These are phyloP conservation scores for Takashimella koratensis DNA, from an alignment of 1,284 basidiomycete genomes.

Conservation along the genomic window DNA sequence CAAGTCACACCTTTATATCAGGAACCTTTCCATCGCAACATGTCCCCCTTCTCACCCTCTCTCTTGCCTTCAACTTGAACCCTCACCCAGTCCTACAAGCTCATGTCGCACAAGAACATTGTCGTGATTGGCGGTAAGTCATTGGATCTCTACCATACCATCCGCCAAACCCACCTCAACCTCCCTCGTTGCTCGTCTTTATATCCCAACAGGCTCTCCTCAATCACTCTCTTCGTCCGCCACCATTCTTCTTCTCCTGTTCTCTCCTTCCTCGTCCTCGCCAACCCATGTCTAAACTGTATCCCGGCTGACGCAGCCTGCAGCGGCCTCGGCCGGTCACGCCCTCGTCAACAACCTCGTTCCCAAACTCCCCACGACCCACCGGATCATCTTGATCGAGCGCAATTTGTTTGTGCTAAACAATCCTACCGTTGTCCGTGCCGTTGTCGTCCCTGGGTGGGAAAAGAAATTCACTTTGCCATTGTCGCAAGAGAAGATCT, in stretches of 20 bases:
- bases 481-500: constrained; percentile 37
- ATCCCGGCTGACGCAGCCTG: neutral
- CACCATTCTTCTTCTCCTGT: neutral
- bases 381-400: constrained; percentile 33
- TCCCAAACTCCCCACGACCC: constrained; percentile 40
- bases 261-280: neutral
- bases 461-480: constrained; percentile 39
- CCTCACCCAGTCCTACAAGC: too few species aligned
- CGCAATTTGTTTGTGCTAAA: constrained; percentile 35
- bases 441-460: constrained; percentile 48
- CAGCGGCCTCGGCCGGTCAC: constrained; percentile 42
- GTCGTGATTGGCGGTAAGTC: constrained; percentile 41
- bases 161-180: too few species aligned
- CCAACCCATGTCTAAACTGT: too few species aligned
- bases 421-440: constrained; percentile 47
- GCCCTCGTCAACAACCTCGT: constrained; percentile 39
- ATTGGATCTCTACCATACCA: too few species aligned
- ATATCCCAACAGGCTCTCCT: too few species aligned
- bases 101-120: too few species aligned
- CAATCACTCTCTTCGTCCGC: neutral
- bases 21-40: too few species aligned
- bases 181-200: too few species aligned
- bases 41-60: too few species aligned
- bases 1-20: too few species aligned
- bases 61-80: too few species aligned